Conservation (phyloP, 805 yeast genomes). For the Priceomyces haplophilus region DNA sequence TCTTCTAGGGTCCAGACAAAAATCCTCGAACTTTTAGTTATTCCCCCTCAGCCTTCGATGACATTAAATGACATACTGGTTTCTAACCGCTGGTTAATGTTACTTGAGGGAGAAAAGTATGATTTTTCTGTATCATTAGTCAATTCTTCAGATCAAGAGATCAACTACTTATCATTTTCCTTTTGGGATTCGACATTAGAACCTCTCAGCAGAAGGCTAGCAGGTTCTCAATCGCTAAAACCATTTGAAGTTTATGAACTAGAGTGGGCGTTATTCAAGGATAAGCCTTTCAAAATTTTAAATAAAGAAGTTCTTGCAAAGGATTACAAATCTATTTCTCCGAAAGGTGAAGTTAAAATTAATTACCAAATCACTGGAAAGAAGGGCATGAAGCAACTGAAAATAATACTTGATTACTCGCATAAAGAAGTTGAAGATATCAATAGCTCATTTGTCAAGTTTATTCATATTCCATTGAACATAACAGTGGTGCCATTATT, state of each 20-base stretch:
- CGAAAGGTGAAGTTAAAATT: slow-evolving; percentile 42
- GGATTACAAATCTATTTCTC: slow-evolving; percentile 36
- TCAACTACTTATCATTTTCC: slow-evolving; percentile 57
- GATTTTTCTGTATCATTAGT: slow-evolving; percentile 49
- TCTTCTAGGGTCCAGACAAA: slow-evolving; percentile 16
- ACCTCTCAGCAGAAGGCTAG: slow-evolving; percentile 54
- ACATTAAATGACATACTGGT: slow-evolving; percentile 50
- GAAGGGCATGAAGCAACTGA: slow-evolving; percentile 66
- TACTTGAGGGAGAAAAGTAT: slow-evolving; percentile 72
- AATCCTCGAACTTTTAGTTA: slow-evolving; percentile 27
- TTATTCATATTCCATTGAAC: slow-evolving; percentile 63
- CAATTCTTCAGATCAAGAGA: slow-evolving; percentile 56
- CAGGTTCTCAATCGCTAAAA: slow-evolving; percentile 40
- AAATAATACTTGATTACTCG: slow-evolving; percentile 62
- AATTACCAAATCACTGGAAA: slow-evolving; percentile 66
- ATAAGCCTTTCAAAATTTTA: slow-evolving; percentile 54
- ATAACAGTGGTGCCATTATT: slow-evolving; percentile 70
- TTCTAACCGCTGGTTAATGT: slow-evolving; percentile 66
- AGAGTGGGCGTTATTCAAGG: slow-evolving; percentile 62
- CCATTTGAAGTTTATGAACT: slow-evolving; percentile 69
- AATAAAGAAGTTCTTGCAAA: slow-evolving; percentile 42
- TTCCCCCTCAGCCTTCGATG: slow-evolving; percentile 59
- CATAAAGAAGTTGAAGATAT: slow-evolving; percentile 24
- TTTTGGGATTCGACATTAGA: slow-evolving; percentile 74
- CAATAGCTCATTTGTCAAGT: slow-evolving; percentile 41